Base-by-base conservation (phyloP, 805 yeast species). In the Metschnikowia matae region DNA sequence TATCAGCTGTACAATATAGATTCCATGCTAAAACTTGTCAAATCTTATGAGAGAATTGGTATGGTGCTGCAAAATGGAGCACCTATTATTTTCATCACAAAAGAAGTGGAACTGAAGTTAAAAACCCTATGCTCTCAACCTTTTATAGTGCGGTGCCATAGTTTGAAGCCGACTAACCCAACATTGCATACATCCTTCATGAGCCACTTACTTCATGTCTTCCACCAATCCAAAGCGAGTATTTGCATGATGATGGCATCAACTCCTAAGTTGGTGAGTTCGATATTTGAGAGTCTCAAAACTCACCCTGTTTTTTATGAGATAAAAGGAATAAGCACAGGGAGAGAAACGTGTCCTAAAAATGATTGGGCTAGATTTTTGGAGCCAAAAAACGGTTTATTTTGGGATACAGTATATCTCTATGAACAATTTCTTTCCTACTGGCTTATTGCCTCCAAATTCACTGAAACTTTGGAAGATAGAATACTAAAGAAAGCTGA, bases 381-480 rank as follows among this genome's bases (percentile, higher is more conserved):
- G 11, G 11, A 15, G 20, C 17, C 7, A 10, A 23, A 35, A 6
- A 10, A 44, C 7, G 13, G 26, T 6, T 44, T 43, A 2, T 73
- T 73, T 46, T 71, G 74, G 72, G 63, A 64, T 32, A 53, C 62
- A 5, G 61, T 85, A 2, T 72, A 69, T 40, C 61, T 84, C 0
- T 78, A 83, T 52, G 73, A 84, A 50, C 89, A 86, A 54, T 60
- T 85, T 8, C 77, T 82, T 52, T 81, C 89, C 0, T 85, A 83
- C 58, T 79, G 87, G 79, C 65, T 87, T 39, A 75, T 81, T 23
- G 81, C 87, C 7, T 78, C 87, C 2, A 84, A 81, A 55, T 95
- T 87, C 60, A 66, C 70, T 10, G 91, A 84, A 55, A 66, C 84
- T 43, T 76, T 79, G 49, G 64, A 62, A 10, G 68, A 64, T 6